phyloP scores from a whole-genome alignment of 2,329 filamentous ascomycete genomes.

The Exserohilum rostratum region DNA sequence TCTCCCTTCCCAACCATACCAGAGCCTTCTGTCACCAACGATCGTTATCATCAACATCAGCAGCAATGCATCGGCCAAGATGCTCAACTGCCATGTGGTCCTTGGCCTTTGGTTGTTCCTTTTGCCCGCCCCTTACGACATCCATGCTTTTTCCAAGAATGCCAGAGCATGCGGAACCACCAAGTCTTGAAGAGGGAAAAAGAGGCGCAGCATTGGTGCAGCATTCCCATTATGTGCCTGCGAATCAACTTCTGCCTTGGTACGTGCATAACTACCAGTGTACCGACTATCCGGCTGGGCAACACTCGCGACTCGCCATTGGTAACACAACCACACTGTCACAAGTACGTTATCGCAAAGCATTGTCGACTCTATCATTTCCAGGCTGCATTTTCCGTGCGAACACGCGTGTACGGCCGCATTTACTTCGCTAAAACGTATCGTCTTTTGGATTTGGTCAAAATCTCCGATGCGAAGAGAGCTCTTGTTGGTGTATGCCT shows the following conservation, averaged over 20 bases:
- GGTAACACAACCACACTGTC: background rate
- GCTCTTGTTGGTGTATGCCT: background rate
- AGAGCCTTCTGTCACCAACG: background rate
- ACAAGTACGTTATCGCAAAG: background rate
- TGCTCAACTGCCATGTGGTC: background rate
- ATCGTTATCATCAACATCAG: background rate
- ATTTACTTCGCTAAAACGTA: background rate
- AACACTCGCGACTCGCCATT: background rate
- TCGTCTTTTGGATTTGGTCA: background rate
- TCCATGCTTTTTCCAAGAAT: background rate
- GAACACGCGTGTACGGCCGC: too few species aligned
- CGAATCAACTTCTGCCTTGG: background rate
- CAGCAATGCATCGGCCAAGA: background rate
- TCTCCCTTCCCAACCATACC: background rate
- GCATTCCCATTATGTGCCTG: background rate
- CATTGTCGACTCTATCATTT: background rate
- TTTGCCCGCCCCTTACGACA: conserved; percentile 9
- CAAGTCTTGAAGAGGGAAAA: background rate
- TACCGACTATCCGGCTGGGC: conserved; percentile 11
- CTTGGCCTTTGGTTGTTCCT: conserved; percentile 6
- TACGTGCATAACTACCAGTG: background rate
- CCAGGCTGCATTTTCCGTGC: background rate
- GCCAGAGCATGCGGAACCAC: conserved; percentile 1
- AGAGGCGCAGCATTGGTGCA: conserved; percentile 2
- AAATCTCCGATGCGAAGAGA: background rate